Evolutionary conservation across 1,139 yeast genomes (phyloP), one percentile per base, ranked within the genome.

Genomic region (Meyerozyma carpophila): DNA sequence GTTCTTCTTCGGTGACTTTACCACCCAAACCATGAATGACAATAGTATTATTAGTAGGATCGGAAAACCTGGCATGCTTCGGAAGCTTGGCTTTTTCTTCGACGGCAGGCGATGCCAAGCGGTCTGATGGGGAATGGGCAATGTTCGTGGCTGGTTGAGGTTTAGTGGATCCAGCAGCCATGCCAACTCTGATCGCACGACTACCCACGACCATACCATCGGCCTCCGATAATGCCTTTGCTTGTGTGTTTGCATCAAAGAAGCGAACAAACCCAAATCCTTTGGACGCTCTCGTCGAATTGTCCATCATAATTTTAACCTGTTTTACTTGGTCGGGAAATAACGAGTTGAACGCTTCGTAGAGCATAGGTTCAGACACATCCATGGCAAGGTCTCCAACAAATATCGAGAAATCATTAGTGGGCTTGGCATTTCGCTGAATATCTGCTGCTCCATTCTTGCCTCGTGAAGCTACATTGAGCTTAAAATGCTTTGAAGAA

Each of bases 201-300:
- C 86, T 84, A 42, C 87, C 89, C 38, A 88, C 66, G 60, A 81
- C 72, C 25, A 75, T 73, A 3, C 95, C 96, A 59, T 86, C 89
- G 95, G 88, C 87, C 57, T 87, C 95, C 25, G 72, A 65, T 36
- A 88, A 66, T 0, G 97, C 95, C 40, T 81, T 71, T 50, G 81
- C 81, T 64, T 90, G 84, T 44, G 84, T 87, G n/a, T 76, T 74
- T 51, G 82, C 85, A 45, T 79, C 77, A 37, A 77, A 68, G 61
- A 91, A 89, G 48, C 95, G 76, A n/a, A 90, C 93, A 63, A 91
- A 90, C 1, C 97, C 98, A 65, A 87, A 89, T 36, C 97, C 95
- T 53, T 93, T 80, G 3, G 96, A 84, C 20, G 75, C 71, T 14
- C 85, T 86, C 2, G 94, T 80, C 20, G 76, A 70, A 3, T 89